Conservation (phyloP, 331 rosid genomes). For the Prunus yedoensis region DNA sequence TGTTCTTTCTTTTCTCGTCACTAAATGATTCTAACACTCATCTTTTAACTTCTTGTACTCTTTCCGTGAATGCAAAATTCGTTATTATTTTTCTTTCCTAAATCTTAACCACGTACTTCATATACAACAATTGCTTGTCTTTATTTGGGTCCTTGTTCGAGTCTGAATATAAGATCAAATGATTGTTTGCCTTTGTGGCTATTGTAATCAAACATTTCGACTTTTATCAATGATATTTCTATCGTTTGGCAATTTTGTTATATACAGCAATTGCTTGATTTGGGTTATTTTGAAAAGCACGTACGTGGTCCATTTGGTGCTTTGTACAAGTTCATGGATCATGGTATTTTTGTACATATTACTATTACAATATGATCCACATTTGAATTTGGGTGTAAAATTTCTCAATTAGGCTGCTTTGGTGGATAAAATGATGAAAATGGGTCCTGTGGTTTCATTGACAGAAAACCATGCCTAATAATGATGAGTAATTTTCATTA, state of each 20-base stretch:
- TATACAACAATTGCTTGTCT: neutral
- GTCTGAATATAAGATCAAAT: too few species aligned
- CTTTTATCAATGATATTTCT: too few species aligned
- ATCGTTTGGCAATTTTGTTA: rapidly evolving
- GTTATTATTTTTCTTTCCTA: neutral
- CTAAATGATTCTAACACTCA: too few species aligned
- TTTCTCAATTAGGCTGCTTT: neutral
- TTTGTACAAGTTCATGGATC: neutral
- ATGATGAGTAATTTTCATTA: neutral
- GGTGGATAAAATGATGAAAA: slow-evolving; percentile 43
- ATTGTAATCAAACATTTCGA: too few species aligned
- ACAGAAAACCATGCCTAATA: slow-evolving; percentile 15
- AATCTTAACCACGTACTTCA: neutral
- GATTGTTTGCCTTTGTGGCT: too few species aligned
- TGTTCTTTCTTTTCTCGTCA: neutral
- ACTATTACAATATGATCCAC: neutral
- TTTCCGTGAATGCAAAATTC: too few species aligned
- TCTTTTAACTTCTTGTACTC: too few species aligned
- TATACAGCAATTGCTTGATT: too few species aligned
- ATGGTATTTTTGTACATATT: neutral
- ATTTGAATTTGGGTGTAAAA: neutral
- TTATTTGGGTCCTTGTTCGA: too few species aligned
- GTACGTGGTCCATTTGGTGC: too few species aligned
- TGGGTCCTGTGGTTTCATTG: slow-evolving; percentile 25
- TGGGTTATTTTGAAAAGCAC: too few species aligned